Evolutionary conservation across 2,329 filamentous ascomycete species (phyloP).

Genomic region (Didymosphaeria variabile): DNA sequence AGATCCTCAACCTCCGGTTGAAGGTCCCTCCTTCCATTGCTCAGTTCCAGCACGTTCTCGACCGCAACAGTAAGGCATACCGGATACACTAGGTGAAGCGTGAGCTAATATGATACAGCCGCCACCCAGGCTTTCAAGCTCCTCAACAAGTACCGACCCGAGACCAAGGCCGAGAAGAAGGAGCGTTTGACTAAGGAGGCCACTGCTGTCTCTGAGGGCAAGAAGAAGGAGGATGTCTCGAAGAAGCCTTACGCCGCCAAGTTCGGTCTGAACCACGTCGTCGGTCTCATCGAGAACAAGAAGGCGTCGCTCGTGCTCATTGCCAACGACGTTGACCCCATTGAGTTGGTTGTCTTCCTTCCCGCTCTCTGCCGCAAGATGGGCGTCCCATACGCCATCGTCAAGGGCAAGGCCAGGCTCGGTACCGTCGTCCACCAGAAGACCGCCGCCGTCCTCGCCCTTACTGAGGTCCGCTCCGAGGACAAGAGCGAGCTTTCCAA

Average conservation of each 20-base stretch:
- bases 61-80: slow-evolving; percentile 48
- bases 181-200: slow-evolving; percentile 98
- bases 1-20: slow-evolving; percentile 97
- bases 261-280: slow-evolving; percentile 99
- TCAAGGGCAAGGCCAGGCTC: slow-evolving; percentile 99
- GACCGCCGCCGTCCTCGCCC: slow-evolving; percentile 94
- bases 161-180: slow-evolving; percentile 99
- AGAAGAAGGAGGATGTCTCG: slow-evolving; percentile 99
- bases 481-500: slow-evolving; percentile 99
- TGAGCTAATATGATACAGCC: slow-evolving; percentile 50
- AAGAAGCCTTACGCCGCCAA: slow-evolving; percentile 99
- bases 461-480: slow-evolving; percentile 97
- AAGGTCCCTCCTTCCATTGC: slow-evolving; percentile 98
- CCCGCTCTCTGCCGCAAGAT: slow-evolving; percentile 99
- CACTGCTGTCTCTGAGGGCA: slow-evolving; percentile 95
- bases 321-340: slow-evolving; percentile 99
- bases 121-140: slow-evolving; percentile 98
- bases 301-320: slow-evolving; percentile 98
- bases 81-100: slow-evolving; percentile 78
- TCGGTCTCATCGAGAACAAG: slow-evolving; percentile 77
- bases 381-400: slow-evolving; percentile 96
- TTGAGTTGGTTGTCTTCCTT: slow-evolving; percentile 99
- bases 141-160: slow-evolving; percentile 99
- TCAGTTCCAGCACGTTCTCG: slow-evolving; percentile 95
- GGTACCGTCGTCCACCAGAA: slow-evolving; percentile 99